Evolutionary conservation across 2,329 filamentous ascomycete genomes (phyloP).

Genomic region (Seiridium cupressi): DNA sequence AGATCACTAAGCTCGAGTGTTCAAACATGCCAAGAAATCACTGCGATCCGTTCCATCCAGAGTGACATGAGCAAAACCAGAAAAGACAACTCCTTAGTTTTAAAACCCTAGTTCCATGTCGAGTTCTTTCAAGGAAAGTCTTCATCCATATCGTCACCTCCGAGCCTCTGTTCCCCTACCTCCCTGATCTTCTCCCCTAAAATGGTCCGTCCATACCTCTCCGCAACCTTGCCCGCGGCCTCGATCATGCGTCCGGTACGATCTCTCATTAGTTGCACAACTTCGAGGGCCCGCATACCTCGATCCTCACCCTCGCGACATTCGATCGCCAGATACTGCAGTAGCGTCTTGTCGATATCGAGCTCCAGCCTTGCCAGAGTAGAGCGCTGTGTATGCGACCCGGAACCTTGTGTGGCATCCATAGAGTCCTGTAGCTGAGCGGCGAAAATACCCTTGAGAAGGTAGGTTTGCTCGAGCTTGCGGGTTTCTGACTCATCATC

Average conservation of each 20-base stretch:
- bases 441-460: constrained; percentile 70
- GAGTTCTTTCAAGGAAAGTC: constrained; percentile 27
- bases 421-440: constrained; percentile 75
- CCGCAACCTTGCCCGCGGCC: constrained; percentile 84
- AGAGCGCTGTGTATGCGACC: constrained; percentile 56
- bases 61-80: too few relatives aligned
- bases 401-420: constrained; percentile 61
- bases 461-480: constrained; percentile 76
- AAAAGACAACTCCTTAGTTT: too few relatives aligned
- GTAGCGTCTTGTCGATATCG: constrained; percentile 83
- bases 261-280: constrained; percentile 84
- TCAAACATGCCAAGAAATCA: too few relatives aligned
- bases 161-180: constrained; percentile 68
- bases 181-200: constrained; percentile 90
- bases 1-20: too few relatives aligned
- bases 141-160: constrained; percentile 50
- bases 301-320: constrained; percentile 90
- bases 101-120: too few relatives aligned
- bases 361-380: constrained; percentile 72
- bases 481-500: constrained; percentile 47
- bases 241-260: constrained; percentile 86
- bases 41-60: too few relatives aligned
- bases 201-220: constrained; percentile 76
- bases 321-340: constrained; percentile 86
- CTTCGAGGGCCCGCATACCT: constrained; percentile 91